Conservation (phyloP, 148 eudicot species). For the Diospyros lotus region DNA sequence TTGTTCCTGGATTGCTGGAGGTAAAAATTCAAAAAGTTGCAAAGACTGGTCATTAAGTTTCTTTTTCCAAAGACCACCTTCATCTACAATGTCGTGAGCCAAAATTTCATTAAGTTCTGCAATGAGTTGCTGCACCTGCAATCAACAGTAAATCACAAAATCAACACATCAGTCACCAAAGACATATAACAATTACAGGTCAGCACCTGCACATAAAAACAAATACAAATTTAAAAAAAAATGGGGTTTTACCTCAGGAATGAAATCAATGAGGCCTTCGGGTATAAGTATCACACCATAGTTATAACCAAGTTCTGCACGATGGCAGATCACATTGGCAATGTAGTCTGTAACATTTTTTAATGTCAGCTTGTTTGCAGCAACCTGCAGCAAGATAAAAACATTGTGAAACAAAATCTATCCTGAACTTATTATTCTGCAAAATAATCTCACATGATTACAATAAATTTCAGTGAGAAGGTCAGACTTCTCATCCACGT, state of each 20-base stretch:
- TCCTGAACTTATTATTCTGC: no score
- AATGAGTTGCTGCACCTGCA: constrained; percentile 72
- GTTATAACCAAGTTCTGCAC: constrained; percentile 71
- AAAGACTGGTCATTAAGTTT: constrained; percentile 32
- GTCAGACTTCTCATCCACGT: no score
- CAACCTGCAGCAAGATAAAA: constrained; percentile 55
- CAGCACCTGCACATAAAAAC: no score
- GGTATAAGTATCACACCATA: constrained; percentile 89
- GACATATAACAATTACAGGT: not conserved
- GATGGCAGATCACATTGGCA: constrained; percentile 71
- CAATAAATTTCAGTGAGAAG: no score
- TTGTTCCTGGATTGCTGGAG: constrained; percentile 39
- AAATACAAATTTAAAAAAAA: not conserved
- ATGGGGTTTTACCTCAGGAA: constrained; percentile 59
- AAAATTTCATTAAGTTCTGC: constrained; percentile 42
- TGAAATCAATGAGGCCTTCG: constrained; percentile 90
- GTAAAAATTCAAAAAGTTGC: constrained; percentile 37
- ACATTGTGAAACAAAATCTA: not conserved
- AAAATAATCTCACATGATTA: no score
- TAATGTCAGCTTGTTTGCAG: constrained; percentile 62
- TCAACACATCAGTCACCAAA: not conserved
- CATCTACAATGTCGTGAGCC: constrained; percentile 34
- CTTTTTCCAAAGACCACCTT: constrained; percentile 40
- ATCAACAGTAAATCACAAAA: not conserved
- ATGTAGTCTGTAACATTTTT: constrained; percentile 80